Conservation (phyloP, 169 alveolate genomes). For the Plasmodium cynomolgi region DNA sequence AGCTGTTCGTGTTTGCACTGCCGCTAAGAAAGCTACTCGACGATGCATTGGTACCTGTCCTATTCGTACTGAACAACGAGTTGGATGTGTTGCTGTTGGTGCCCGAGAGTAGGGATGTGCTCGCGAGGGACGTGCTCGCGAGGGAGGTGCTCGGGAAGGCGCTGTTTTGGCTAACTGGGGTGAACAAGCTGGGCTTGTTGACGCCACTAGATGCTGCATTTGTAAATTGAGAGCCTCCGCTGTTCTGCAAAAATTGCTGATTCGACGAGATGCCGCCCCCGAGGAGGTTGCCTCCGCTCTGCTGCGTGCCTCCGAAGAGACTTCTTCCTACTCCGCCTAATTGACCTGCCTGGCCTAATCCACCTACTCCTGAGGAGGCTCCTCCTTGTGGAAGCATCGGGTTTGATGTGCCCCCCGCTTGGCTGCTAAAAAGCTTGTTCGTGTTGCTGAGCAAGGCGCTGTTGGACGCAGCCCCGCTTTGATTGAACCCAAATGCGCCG, state of each 20-base stretch:
- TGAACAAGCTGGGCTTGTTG: slow-evolving; percentile 14
- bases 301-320: neutral
- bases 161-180: slow-evolving; percentile 23
- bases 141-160: neutral
- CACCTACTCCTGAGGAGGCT: neutral
- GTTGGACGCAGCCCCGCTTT: neutral
- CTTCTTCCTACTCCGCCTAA: neutral
- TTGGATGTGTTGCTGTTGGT: neutral
- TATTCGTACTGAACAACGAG: neutral
- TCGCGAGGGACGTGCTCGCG: too few relatives aligned
- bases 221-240: neutral
- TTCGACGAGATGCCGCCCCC: neutral
- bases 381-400: neutral
- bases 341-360: neutral
- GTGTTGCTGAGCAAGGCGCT: neutral
- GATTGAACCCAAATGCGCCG: slow-evolving; percentile 19
- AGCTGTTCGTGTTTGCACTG: neutral
- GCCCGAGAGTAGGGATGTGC: neutral
- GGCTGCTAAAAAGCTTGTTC: neutral
- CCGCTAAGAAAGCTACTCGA: neutral
- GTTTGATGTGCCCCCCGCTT: neutral
- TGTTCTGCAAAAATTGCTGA: neutral
- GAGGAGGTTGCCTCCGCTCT: neutral
- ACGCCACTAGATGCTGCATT: neutral
- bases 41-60: neutral